Base-by-base conservation (phyloP, 1,284 basidiomycete species). In the Ganoderma multipileum region DNA sequence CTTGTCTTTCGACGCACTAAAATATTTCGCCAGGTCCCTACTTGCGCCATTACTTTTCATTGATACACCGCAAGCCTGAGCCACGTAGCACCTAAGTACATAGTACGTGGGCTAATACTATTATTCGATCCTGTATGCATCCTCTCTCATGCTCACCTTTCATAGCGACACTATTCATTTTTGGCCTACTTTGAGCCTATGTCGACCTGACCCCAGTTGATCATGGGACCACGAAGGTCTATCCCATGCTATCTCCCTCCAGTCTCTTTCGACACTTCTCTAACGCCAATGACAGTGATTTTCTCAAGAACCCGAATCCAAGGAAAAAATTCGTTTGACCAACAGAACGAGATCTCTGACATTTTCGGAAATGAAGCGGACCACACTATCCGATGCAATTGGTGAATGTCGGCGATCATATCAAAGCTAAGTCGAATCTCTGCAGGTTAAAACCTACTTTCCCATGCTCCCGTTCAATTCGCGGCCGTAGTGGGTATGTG, bases 401-500 rank as follows among this genome's bases (percentile, higher is more conserved):
- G 85, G 86, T 85, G 47, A 23, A 85, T 81, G 86, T 86, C 36
- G 30, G 80, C 60, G 26, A 50, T n/a, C 41, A 6, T 11, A 20
- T 41, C 36, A 28, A 23, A 11, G 38, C 12, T 18, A n/a, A 47
- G 20, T n/a, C 20, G n/a, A 47, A 47, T 33, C 57, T 39, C 44
- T 47, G 44, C 6, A 47, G 8, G n/a, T n/a, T n/a, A 11, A 5
- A 50, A 47, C 36, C 36, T 39, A 2, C 2, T 14, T 33, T 47
- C 11, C n/a, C n/a, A n/a, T 23, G 44, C 23, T 50, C 47, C 12
- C 88, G 6, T 87, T 88, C 0, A 85, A 84, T 63, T 81, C 86
- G 83, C 89, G 72, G 85, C 86, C 26, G 83, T 83, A 6, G 84
- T 88, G 59, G 87, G 87, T 86, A 69, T 44, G 72, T 39, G 44